A percentile compares a stretch with the other conserved stretches of the same genome.
Conservation (phyloP, 176 grass and related monocot genomes). For the Puccinellia tenuiflora region DNA sequence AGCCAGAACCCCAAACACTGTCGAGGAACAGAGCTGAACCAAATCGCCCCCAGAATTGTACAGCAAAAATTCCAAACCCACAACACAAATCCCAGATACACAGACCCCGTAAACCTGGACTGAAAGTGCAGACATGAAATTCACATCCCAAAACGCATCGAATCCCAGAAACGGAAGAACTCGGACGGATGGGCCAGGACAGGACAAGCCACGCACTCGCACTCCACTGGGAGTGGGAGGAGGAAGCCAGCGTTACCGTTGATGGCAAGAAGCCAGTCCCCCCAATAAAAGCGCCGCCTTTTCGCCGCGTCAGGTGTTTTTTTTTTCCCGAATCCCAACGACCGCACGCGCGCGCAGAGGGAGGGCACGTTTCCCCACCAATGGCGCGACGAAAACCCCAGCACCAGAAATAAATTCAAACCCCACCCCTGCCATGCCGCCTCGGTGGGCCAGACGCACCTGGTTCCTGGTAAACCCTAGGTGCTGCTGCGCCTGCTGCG, state of each 20-base stretch:
- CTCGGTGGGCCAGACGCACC: constrained; percentile 22
- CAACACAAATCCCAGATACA: neutral
- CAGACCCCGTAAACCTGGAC: neutral
- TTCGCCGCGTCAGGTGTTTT: constrained; percentile 6
- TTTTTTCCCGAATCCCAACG: constrained; percentile 42
- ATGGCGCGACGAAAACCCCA: constrained; percentile 14
- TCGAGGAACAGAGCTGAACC: neutral
- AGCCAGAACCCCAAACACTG: neutral
- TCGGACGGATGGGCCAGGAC: neutral
- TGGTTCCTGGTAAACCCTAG: constrained; percentile 49
- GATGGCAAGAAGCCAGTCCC: constrained; percentile 15
- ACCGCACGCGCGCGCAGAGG: constrained; percentile 9
- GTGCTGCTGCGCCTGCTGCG: constrained; percentile 27
- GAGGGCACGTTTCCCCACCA: constrained; percentile 22
- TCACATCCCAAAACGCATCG: neutral
- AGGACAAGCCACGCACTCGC: constrained; percentile 6
- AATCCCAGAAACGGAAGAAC: constrained; percentile 13
- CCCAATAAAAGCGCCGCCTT: constrained; percentile 30
- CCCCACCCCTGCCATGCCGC: neutral
- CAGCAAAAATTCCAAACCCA: neutral
- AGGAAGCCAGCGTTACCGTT: constrained; percentile 9
- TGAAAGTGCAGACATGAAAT: neutral
- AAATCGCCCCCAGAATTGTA: neutral
- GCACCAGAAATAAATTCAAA: constrained; percentile 28
- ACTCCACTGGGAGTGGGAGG: neutral